These are phyloP conservation scores for Diaporthe destruens DNA, from an alignment of 2,329 filamentous ascomycete genomes.

Conservation along the genomic window DNA sequence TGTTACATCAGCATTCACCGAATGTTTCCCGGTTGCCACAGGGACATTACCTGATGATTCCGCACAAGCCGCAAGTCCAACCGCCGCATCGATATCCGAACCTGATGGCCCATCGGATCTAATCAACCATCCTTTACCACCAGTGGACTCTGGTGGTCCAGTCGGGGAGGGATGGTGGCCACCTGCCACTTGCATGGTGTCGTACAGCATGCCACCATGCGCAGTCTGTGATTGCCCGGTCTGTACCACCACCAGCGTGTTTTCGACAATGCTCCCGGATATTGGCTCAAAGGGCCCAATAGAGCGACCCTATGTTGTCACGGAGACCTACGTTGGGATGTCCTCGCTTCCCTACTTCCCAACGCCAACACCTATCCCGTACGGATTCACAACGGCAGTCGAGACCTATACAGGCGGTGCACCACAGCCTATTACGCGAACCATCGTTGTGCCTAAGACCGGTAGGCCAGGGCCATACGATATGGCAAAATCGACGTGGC, in stretches of 20 bases:
- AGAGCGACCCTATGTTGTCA: background rate
- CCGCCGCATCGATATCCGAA: background rate
- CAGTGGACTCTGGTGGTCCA: too few species aligned
- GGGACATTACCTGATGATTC: background rate
- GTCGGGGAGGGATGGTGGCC: too few species aligned
- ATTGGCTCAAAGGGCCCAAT: background rate
- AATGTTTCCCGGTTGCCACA: background rate
- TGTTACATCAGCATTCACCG: background rate
- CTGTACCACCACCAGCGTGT: constrained; percentile 14
- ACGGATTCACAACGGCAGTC: background rate
- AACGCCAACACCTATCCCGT: constrained; percentile 1
- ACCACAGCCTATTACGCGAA: background rate
- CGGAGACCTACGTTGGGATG: constrained; percentile 6
- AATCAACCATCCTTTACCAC: too few species aligned
- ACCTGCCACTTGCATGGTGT: background rate
- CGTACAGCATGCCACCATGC: constrained; percentile 12
- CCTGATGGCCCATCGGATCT: background rate
- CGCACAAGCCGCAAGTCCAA: background rate
- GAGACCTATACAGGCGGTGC: background rate
- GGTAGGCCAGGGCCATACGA: background rate
- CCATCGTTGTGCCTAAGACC: background rate
- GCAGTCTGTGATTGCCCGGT: background rate
- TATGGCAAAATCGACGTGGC: background rate
- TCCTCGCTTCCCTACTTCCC: background rate
- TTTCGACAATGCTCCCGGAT: constrained; percentile 5